phyloP scores from a whole-genome alignment of 176 grass and related monocot genomes.

The Areca catechu region DNA sequence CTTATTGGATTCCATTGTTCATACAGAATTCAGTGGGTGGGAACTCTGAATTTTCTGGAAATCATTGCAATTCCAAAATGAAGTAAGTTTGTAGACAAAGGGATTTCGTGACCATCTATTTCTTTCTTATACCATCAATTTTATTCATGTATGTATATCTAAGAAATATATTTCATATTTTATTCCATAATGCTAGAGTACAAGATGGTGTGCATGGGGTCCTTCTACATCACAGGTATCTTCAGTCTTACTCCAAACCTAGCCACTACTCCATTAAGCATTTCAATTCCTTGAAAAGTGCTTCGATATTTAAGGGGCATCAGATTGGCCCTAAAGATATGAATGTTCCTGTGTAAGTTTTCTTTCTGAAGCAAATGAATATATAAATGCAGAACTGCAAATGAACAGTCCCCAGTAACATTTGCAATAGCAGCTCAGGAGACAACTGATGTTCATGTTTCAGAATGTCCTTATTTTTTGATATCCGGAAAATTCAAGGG shows the following conservation, averaged over 20 bases:
- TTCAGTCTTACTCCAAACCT: conserved; percentile 1
- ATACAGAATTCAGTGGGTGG: conserved; percentile 88
- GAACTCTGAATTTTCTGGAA: conserved; percentile 79
- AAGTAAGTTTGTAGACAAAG: conserved; percentile 39
- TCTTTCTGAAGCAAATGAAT: conserved; percentile 11
- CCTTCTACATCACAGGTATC: conserved; percentile 91
- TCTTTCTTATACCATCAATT: no score
- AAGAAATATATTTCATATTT: no score
- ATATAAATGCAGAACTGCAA: conserved; percentile 47
- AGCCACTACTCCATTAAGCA: not conserved
- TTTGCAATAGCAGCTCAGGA: conserved; percentile 84
- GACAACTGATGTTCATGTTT: conserved; percentile 54
- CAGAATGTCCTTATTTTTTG: conserved; percentile 72
- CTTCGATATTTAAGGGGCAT: conserved; percentile 13
- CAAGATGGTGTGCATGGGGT: conserved; percentile 81
- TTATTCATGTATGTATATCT: no score
- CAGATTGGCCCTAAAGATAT: no score
- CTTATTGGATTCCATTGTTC: not conserved
- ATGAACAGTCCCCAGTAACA: conserved; percentile 70
- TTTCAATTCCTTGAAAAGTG: not conserved
- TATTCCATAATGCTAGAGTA: conserved; percentile 32
- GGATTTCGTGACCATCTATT: no score
- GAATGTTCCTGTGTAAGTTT: no score
- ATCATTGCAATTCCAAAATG: conserved; percentile 75
- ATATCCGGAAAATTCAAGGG: conserved; percentile 58